Evolutionary conservation across 371 early-diverging fungal genomes (phyloP).

Genomic region (Apophysomyces ossiformis): DNA sequence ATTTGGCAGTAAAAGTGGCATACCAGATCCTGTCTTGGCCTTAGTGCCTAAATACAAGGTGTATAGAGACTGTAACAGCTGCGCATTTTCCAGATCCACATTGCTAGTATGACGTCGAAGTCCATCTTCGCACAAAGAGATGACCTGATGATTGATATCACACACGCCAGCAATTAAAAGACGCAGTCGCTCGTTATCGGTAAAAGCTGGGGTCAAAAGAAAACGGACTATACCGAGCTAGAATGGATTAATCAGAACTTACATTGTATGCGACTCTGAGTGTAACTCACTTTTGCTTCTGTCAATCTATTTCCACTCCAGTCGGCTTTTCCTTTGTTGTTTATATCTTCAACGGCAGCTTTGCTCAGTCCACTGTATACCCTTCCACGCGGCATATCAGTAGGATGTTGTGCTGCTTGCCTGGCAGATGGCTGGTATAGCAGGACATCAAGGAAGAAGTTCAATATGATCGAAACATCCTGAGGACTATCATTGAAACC

Average conservation of each 20-base stretch:
- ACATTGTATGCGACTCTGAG: background rate
- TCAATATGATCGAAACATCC: slow-evolving; percentile 61
- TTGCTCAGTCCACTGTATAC: slow-evolving; percentile 50
- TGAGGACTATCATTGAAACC: slow-evolving; percentile 55
- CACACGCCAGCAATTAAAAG: slow-evolving; percentile 67
- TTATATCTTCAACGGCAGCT: slow-evolving; percentile 57
- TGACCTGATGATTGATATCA: slow-evolving; percentile 71
- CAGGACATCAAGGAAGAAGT: slow-evolving; percentile 69
- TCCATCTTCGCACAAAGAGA: slow-evolving; percentile 76
- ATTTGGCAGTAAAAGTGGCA: background rate
- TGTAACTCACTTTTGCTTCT: slow-evolving; percentile 44
- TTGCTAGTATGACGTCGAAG: slow-evolving; percentile 59
- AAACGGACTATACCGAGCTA: slow-evolving; percentile 49
- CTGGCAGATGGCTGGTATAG: slow-evolving; percentile 58
- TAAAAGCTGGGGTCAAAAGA: slow-evolving; percentile 45
- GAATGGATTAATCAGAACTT: background rate
- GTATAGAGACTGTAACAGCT: slow-evolving; percentile 64
- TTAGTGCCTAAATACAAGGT: slow-evolving; percentile 64
- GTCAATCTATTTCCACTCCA: slow-evolving; percentile 61
- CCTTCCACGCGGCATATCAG: slow-evolving; percentile 17
- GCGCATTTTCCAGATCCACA: slow-evolving; percentile 65
- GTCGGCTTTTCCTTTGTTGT: slow-evolving; percentile 67
- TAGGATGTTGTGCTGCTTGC: slow-evolving; percentile 14
- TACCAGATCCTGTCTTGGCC: slow-evolving; percentile 20
- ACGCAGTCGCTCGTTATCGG: slow-evolving; percentile 58